Percentiles rank a stretch among this genome's conserved stretches.
Evolutionary conservation across 805 yeast species (phyloP).

Genomic region (Yueomyces sp.): DNA sequence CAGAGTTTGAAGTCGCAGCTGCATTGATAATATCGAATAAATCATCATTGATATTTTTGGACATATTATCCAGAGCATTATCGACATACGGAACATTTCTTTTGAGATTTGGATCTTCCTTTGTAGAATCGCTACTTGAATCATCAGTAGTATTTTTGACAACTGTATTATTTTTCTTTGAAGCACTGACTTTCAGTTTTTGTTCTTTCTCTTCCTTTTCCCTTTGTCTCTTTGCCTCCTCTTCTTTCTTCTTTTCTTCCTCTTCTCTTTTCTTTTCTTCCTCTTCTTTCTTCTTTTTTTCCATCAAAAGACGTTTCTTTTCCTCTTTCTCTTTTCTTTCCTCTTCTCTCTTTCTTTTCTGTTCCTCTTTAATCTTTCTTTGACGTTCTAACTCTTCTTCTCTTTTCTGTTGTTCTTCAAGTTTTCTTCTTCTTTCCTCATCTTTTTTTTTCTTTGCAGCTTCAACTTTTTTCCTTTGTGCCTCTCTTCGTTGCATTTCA

Average conservation of each 20-base stretch:
- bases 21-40: slow-evolving; percentile 17
- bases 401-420: slow-evolving; percentile 30
- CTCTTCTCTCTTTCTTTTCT: slow-evolving; percentile 26
- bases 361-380: slow-evolving; percentile 27
- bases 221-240: slow-evolving; percentile 13
- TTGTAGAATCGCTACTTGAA: no score
- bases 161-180: not conserved
- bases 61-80: not conserved
- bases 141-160: not conserved
- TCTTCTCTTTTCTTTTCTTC: slow-evolving; percentile 14
- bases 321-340: slow-evolving; percentile 25
- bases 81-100: not conserved
- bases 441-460: slow-evolving; percentile 26
- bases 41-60: slow-evolving; percentile 11
- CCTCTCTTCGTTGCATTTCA: slow-evolving; percentile 30
- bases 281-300: slow-evolving; percentile 17
- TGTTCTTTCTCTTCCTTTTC: slow-evolving; percentile 2
- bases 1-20: slow-evolving; percentile 7
- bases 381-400: slow-evolving; percentile 28
- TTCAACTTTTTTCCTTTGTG: slow-evolving; percentile 27
- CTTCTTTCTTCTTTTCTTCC: slow-evolving; percentile 16
- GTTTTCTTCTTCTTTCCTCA: slow-evolving; percentile 28
- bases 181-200: slow-evolving; percentile 11
- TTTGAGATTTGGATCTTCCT: not conserved
- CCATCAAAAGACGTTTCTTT: not conserved